Evolutionary conservation across 176 grass and related monocot species (phyloP).

Genomic region (Pharus latifolius): DNA sequence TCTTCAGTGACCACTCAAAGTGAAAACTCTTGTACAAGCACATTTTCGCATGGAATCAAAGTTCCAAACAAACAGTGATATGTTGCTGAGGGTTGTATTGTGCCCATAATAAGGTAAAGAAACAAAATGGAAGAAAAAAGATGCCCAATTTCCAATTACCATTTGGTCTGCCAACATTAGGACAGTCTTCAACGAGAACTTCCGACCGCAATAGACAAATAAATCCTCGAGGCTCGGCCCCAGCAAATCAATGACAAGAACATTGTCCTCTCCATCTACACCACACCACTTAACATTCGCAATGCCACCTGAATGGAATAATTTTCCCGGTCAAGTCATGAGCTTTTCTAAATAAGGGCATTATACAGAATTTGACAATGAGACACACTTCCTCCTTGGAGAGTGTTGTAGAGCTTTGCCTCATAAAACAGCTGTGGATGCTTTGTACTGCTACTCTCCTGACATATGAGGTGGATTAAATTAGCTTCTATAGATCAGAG

Average conservation of each 20-base stretch:
- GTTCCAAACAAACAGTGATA: neutral
- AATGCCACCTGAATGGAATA: slow-evolving; percentile 45
- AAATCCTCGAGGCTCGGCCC: slow-evolving; percentile 62
- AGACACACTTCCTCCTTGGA: slow-evolving; percentile 56
- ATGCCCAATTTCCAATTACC: slow-evolving; percentile 22
- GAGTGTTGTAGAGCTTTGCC: slow-evolving; percentile 60
- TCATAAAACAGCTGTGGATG: slow-evolving; percentile 76
- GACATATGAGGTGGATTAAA: neutral
- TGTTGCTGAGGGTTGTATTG: neutral
- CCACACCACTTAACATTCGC: slow-evolving; percentile 68
- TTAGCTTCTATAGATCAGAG: neutral
- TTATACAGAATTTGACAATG: neutral
- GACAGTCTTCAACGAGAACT: slow-evolving; percentile 63
- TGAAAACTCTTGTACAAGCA: neutral
- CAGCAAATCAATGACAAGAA: slow-evolving; percentile 74
- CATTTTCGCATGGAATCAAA: neutral
- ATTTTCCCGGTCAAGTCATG: neutral
- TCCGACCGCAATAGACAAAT: slow-evolving; percentile 58
- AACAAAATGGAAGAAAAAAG: neutral
- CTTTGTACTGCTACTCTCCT: slow-evolving; percentile 59
- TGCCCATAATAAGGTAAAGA: neutral
- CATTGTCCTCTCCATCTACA: slow-evolving; percentile 57
- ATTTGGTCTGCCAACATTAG: slow-evolving; percentile 80
- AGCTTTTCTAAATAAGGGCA: neutral
- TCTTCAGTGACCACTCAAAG: neutral